These are phyloP conservation scores for Lactifluus hygrophoroides DNA, from an alignment of 768 basidiomycete species.

Conservation along the genomic window DNA sequence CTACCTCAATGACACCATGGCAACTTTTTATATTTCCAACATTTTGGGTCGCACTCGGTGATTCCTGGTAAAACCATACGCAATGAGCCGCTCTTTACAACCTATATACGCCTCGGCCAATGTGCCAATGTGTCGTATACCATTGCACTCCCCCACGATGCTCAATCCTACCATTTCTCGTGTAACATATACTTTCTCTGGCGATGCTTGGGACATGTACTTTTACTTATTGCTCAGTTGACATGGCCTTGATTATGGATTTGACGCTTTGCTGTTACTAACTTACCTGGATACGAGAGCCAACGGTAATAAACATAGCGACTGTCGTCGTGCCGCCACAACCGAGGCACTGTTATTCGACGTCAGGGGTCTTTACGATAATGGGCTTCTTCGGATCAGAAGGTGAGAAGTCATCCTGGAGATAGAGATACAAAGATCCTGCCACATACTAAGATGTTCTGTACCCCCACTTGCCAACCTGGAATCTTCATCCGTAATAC, in stretches of 20 bases:
- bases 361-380: neutral
- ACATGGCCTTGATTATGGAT: neutral
- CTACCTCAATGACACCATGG: neutral
- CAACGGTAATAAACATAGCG: neutral
- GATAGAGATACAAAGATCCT: neutral
- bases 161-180: neutral
- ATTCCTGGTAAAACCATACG: neutral
- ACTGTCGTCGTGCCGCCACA: neutral
- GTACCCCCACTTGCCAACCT: neutral
- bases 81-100: neutral
- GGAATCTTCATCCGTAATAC: neutral
- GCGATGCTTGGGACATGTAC: neutral
- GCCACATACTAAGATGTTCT: neutral
- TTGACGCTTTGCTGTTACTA: neutral
- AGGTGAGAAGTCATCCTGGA: neutral
- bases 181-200: neutral
- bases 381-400: neutral
- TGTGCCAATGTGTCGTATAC: neutral
- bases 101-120: neutral
- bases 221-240: constrained; percentile 7
- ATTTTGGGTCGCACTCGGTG: neutral
- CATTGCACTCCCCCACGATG: neutral
- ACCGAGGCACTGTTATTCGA: neutral
- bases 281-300: neutral
- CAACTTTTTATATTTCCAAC: neutral